phyloP scores from a whole-genome alignment of 805 yeast genomes.

The Saturnispora bothae region DNA sequence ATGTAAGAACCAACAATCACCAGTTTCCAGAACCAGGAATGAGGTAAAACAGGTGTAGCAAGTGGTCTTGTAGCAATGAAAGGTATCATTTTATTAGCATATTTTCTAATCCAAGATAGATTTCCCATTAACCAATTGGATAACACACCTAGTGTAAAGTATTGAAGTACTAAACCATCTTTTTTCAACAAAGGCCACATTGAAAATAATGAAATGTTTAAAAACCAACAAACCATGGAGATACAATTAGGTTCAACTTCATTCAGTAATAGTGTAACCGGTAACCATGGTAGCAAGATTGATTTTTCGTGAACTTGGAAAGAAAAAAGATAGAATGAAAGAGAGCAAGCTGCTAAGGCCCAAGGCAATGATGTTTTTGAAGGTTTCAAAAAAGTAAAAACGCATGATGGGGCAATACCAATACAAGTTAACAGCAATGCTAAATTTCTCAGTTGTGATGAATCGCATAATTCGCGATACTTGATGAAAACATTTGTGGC shows the following conservation, averaged over 20 bases:
- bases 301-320: conserved; percentile 96
- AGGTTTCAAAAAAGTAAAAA: conserved; percentile 41
- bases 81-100: conserved; percentile 14
- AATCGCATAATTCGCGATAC: conserved; percentile 45
- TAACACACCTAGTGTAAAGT: conserved; percentile 44
- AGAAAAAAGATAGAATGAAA: conserved; percentile 83
- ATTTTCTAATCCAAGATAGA: conserved; percentile 41
- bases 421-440: conserved; percentile 45
- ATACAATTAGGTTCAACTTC: conserved; percentile 46
- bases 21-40: conserved; percentile 36
- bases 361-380: conserved; percentile 44
- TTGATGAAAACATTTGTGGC: conserved; percentile 74
- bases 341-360: conserved; percentile 72
- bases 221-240: conserved; percentile 80
- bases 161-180: conserved; percentile 69
- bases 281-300: conserved; percentile 78
- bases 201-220: conserved; percentile 75
- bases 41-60: conserved; percentile 36
- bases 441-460: conserved; percentile 45
- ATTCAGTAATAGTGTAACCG: conserved; percentile 59
- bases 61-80: conserved; percentile 19
- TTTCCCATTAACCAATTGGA: conserved; percentile 77
- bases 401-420: conserved; percentile 47
- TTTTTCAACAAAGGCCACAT: conserved; percentile 77
- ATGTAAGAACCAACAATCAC: conserved; percentile 44